These are phyloP conservation scores for Termitomyces sp. DNA, from an alignment of 768 basidiomycete species.

Conservation along the genomic window DNA sequence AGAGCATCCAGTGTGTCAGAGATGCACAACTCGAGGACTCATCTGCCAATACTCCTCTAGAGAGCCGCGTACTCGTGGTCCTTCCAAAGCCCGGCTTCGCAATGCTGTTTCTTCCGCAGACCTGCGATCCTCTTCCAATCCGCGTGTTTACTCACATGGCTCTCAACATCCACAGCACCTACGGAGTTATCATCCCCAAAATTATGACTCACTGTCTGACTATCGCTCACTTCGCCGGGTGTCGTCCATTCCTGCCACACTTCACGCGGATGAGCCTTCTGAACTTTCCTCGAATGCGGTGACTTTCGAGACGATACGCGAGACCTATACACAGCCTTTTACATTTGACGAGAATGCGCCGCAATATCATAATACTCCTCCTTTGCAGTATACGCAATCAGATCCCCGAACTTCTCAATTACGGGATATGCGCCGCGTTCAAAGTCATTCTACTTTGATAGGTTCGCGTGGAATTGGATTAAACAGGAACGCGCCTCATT, in stretches of 20 bases:
- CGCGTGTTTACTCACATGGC: conserved; percentile 4
- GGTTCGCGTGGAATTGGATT: conserved; percentile 7
- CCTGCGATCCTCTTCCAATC: conserved; percentile 10
- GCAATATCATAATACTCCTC: not conserved
- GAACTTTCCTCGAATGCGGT: not conserved
- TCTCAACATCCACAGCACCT: conserved; percentile 6
- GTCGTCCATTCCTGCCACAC: conserved; percentile 13
- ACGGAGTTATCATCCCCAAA: conserved; percentile 3
- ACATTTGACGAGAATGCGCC: not conserved
- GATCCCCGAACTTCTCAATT: conserved; percentile 10
- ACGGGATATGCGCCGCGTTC: conserved; percentile 18
- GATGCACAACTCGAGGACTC: conserved; percentile 45
- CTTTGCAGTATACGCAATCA: conserved; percentile 4
- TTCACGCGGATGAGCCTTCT: conserved; percentile 2
- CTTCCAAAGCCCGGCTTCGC: conserved; percentile 24
- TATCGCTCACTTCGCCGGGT: conserved; percentile 11
- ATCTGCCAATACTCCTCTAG: conserved; percentile 44
- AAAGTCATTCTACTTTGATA: conserved; percentile 20
- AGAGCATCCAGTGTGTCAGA: conserved; percentile 46
- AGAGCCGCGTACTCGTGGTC: conserved; percentile 29
- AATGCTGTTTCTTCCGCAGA: conserved; percentile 21
- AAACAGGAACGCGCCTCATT: not conserved
- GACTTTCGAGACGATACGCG: conserved; percentile 5
- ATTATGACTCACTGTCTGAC: conserved; percentile 1
- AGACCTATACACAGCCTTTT: conserved; percentile 4